Conservation (phyloP, 257 asterid genomes). For the Anisodus acutangulus region DNA sequence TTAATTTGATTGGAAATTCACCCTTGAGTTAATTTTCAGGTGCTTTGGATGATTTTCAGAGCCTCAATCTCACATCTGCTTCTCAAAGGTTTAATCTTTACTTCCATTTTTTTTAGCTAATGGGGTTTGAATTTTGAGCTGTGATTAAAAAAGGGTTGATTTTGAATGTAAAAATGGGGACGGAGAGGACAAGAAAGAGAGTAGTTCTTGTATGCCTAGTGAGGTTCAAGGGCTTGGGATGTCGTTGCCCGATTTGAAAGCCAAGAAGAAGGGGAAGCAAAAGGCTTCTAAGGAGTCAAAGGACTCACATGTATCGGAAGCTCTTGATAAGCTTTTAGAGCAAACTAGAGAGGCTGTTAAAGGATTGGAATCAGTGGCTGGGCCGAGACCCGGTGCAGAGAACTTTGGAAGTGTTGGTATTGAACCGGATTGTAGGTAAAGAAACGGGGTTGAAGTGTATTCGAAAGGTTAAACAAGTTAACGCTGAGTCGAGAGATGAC, state of each 20-base stretch:
- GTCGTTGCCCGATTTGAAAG: slow-evolving; percentile 91
- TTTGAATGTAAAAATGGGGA: slow-evolving; percentile 48
- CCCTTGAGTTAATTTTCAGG: slow-evolving; percentile 53
- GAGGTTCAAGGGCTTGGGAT: slow-evolving; percentile 89
- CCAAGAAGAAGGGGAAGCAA: slow-evolving; percentile 80
- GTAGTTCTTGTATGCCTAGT: slow-evolving; percentile 45
- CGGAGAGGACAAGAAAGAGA: slow-evolving; percentile 52
- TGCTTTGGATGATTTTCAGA: slow-evolving; percentile 99
- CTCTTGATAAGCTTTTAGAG: slow-evolving; percentile 91
- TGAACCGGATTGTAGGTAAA: too few relatives aligned
- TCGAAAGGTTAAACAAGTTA: too few relatives aligned
- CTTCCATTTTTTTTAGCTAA: not conserved
- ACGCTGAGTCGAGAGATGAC: too few relatives aligned
- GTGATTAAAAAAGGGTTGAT: slow-evolving; percentile 3
- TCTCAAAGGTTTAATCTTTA: slow-evolving; percentile 64
- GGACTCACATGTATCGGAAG: slow-evolving; percentile 82
- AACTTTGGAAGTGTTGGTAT: slow-evolving; percentile 35
- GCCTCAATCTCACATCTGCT: slow-evolving; percentile 75
- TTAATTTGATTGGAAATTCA: not conserved
- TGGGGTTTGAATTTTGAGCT: not conserved
- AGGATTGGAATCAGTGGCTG: slow-evolving; percentile 79
- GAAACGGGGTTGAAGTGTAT: too few relatives aligned
- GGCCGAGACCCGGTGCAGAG: slow-evolving; percentile 52
- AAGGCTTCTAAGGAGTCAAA: slow-evolving; percentile 62
- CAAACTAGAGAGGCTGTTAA: slow-evolving; percentile 89